Percentiles rank a stretch among this genome's conserved stretches.
Conservation (phyloP, 176 grass and related monocot species). For the Avena sativa region DNA sequence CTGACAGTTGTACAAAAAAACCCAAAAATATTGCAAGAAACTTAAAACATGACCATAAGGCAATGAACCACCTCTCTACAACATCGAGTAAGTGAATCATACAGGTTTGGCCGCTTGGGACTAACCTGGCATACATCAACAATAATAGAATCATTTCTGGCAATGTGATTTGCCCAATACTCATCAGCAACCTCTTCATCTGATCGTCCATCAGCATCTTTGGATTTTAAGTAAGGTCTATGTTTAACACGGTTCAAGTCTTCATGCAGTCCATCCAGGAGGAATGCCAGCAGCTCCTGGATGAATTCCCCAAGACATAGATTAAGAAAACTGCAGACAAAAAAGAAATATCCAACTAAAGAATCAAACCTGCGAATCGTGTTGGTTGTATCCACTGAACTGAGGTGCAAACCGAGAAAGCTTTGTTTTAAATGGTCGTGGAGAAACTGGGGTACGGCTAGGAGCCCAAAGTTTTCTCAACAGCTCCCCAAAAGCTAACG, state of each 20-base stretch:
- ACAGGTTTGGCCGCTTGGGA: background rate
- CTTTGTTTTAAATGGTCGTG: slow-evolving; percentile 92
- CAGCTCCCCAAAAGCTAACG: slow-evolving; percentile 96
- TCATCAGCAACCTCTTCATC: slow-evolving; percentile 99
- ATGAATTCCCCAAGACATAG: slow-evolving; percentile 33
- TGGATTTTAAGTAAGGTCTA: slow-evolving; percentile 87
- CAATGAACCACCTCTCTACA: background rate
- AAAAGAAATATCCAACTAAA: slow-evolving; percentile 12
- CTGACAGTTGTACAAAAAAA: slow-evolving; percentile 7
- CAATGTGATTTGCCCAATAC: slow-evolving; percentile 98
- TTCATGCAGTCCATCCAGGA: slow-evolving; percentile 97
- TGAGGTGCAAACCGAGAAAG: slow-evolving; percentile 97
- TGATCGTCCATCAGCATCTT: slow-evolving; percentile 90
- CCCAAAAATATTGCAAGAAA: slow-evolving; percentile 6
- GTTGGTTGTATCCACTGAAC: slow-evolving; percentile 98
- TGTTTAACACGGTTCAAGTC: slow-evolving; percentile 98
- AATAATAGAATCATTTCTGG: slow-evolving; percentile 98
- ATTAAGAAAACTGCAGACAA: slow-evolving; percentile 23
- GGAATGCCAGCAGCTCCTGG: slow-evolving; percentile 94
- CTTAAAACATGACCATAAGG: slow-evolving; percentile 30
- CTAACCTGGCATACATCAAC: slow-evolving; percentile 99
- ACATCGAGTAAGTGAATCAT: background rate
- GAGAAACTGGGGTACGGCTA: slow-evolving; percentile 83
- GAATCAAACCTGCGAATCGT: slow-evolving; percentile 90
- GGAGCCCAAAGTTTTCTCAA: slow-evolving; percentile 97